Evolutionary conservation across 495 filamentous ascomycete species (phyloP).

Genomic region (Bathelium albidoporum): DNA sequence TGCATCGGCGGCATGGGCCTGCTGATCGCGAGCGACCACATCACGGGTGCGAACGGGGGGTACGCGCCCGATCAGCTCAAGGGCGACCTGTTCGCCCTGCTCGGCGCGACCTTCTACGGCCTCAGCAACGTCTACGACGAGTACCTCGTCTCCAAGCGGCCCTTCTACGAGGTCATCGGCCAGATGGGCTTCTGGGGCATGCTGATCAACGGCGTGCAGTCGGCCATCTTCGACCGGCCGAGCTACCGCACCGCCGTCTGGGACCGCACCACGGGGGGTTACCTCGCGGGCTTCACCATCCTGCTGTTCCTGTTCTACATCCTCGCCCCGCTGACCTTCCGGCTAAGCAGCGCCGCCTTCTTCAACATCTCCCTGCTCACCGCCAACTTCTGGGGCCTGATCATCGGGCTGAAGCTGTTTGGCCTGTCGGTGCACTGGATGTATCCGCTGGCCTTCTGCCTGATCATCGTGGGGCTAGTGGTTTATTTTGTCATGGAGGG

Average conservation of each 20-base stretch:
- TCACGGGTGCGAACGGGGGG: slow-evolving; percentile 57
- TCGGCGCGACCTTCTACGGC: slow-evolving; percentile 86
- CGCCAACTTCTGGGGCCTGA: slow-evolving; percentile 92
- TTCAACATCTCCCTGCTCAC: slow-evolving; percentile 94
- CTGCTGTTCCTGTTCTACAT: slow-evolving; percentile 77
- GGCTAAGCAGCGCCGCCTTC: slow-evolving; percentile 82
- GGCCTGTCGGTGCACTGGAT: slow-evolving; percentile 70
- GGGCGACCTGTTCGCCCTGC: slow-evolving; percentile 83
- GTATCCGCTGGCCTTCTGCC: slow-evolving; percentile 91
- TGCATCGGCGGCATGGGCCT: slow-evolving; percentile 90
- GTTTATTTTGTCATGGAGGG: slow-evolving; percentile 74
- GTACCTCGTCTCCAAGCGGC: slow-evolving; percentile 76
- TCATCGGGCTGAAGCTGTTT: slow-evolving; percentile 82
- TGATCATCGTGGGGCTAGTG: slow-evolving; percentile 73
- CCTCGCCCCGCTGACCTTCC: slow-evolving; percentile 74
- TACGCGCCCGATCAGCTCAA: slow-evolving; percentile 63
- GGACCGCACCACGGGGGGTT: slow-evolving; percentile 63
- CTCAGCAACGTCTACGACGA: slow-evolving; percentile 85
- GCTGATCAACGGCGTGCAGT: slow-evolving; percentile 83
- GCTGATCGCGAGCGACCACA: slow-evolving; percentile 77
- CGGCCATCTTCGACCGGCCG: slow-evolving; percentile 75
- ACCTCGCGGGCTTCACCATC: slow-evolving; percentile 78
- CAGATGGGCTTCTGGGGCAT: slow-evolving; percentile 84
- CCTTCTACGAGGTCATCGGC: slow-evolving; percentile 86
- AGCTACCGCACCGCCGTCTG: slow-evolving; percentile 58